Percentiles rank a stretch among this genome's conserved stretches.
phyloP scores from a whole-genome alignment of 2,329 filamentous ascomycete genomes.

The Pyrenochaeta sp. region DNA sequence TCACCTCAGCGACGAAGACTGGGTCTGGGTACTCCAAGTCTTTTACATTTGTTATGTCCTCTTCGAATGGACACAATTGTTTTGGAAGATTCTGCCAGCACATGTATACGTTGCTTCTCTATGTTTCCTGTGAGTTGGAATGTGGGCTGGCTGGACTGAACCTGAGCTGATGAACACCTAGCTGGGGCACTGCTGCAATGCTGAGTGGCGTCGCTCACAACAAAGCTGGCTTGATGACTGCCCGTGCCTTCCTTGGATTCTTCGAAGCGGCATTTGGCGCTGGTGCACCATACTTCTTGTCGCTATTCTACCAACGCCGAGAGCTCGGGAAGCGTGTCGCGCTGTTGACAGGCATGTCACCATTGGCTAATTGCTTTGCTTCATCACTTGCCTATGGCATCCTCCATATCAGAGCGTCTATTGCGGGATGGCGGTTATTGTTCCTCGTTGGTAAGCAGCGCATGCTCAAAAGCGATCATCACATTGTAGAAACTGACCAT shows the following conservation, averaged over 20 bases:
- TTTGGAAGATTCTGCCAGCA: no score
- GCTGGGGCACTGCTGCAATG: slow-evolving; percentile 27
- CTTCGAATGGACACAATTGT: slow-evolving; percentile 53
- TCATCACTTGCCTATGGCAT: slow-evolving; percentile 47
- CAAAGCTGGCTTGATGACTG: slow-evolving; percentile 9
- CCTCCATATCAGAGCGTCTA: slow-evolving; percentile 31
- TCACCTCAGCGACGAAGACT: slow-evolving; percentile 51
- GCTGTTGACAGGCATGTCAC: slow-evolving; percentile 38
- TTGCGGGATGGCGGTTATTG: slow-evolving; percentile 42
- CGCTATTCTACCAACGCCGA: slow-evolving; percentile 45
- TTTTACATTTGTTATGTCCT: slow-evolving; percentile 63
- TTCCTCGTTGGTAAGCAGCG: slow-evolving; percentile 44
- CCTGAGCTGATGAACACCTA: no score
- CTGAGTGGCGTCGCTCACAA: slow-evolving; percentile 8
- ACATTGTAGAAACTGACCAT: no score
- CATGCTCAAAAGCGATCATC: no score
- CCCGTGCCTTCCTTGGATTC: slow-evolving; percentile 12
- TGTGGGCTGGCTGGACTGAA: no score
- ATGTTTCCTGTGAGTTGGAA: no score
- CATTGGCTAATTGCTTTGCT: slow-evolving; percentile 47
- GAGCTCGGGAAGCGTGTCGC: slow-evolving; percentile 43
- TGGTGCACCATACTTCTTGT: slow-evolving; percentile 39
- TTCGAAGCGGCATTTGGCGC: slow-evolving; percentile 16
- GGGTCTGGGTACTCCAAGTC: slow-evolving; percentile 65
- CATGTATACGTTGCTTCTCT: no score